Evolutionary conservation across 2,329 filamentous ascomycete species (phyloP).

Genomic region (Monosporascus sp.): DNA sequence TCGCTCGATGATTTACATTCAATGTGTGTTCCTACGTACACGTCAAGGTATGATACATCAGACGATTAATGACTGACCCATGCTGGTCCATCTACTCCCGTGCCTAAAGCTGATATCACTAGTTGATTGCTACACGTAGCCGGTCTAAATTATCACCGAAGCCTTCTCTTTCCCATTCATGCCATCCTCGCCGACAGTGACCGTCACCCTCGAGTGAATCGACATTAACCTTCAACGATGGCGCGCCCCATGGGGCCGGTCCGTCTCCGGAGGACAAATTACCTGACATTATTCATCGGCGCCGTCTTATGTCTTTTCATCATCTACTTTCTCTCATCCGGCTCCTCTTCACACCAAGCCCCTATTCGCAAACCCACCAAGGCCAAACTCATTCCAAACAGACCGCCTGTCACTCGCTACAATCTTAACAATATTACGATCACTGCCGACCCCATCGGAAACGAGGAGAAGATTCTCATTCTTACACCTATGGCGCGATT

Average conservation of each 20-base stretch:
- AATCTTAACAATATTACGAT: slow-evolving; percentile 93
- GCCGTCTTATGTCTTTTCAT: slow-evolving; percentile 28
- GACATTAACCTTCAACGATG: slow-evolving; percentile 18
- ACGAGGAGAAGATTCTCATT: slow-evolving; percentile 82
- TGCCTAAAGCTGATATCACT: not conserved
- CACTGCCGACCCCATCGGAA: slow-evolving; percentile 66
- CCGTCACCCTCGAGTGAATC: not conserved
- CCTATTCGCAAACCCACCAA: slow-evolving; percentile 62
- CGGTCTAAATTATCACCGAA: not conserved
- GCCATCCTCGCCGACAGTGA: not conserved
- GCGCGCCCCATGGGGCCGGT: slow-evolving; percentile 31
- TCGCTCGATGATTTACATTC: no score
- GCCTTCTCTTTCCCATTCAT: not conserved
- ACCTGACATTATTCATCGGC: slow-evolving; percentile 26
- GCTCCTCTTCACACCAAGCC: slow-evolving; percentile 27
- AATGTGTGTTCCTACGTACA: no score
- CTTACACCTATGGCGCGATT: slow-evolving; percentile 90
- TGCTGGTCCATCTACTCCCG: no score
- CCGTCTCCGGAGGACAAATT: slow-evolving; percentile 30
- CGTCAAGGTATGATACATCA: no score
- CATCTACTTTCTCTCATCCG: slow-evolving; percentile 26
- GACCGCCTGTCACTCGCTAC: slow-evolving; percentile 87
- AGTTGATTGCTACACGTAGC: not conserved
- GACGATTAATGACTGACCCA: no score
- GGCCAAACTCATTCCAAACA: slow-evolving; percentile 48